These are phyloP conservation scores for Phoma sp. DNA, from an alignment of 2,329 filamentous ascomycete species.

Conservation along the genomic window DNA sequence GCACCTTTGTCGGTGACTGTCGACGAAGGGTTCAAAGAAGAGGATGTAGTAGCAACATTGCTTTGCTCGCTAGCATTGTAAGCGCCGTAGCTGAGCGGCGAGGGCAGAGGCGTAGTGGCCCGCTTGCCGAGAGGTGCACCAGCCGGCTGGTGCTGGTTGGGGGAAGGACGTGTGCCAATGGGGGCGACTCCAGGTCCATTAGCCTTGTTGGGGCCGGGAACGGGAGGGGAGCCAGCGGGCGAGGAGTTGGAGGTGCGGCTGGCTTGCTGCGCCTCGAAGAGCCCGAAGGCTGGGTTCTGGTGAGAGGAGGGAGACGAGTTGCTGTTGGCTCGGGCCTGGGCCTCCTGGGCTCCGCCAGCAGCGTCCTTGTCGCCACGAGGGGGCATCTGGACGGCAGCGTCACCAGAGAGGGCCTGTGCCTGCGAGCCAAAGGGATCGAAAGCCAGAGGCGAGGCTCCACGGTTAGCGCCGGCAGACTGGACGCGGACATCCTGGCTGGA, in stretches of 20 bases:
- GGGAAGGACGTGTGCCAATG: slow-evolving; percentile 86
- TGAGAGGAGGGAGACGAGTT: slow-evolving; percentile 81
- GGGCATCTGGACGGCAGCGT: slow-evolving; percentile 60
- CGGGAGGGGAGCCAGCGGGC: slow-evolving; percentile 79
- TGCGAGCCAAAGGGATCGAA: slow-evolving; percentile 72
- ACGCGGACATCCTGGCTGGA: slow-evolving; percentile 70
- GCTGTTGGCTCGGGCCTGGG: slow-evolving; percentile 79
- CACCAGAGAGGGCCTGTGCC: slow-evolving; percentile 54
- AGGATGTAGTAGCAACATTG: slow-evolving; percentile 55
- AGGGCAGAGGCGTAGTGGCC: slow-evolving; percentile 88
- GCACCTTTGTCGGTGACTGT: slow-evolving; percentile 52
- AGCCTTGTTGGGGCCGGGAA: slow-evolving; percentile 66
- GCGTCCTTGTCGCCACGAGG: slow-evolving; percentile 53
- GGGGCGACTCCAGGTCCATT: slow-evolving; percentile 76
- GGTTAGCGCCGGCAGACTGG: slow-evolving; percentile 65
- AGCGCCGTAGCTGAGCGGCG: slow-evolving; percentile 72
- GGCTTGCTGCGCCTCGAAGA: slow-evolving; percentile 66
- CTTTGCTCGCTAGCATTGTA: slow-evolving; percentile 65
- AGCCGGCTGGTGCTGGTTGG: slow-evolving; percentile 60
- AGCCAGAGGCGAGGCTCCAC: slow-evolving; percentile 78
- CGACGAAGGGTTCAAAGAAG: slow-evolving; percentile 63
- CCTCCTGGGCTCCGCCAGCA: slow-evolving; percentile 60
- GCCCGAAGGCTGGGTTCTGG: slow-evolving; percentile 55
- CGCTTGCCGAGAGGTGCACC: slow-evolving; percentile 75
- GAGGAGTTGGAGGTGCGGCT: slow-evolving; percentile 86